A percentile compares a stretch with the other conserved stretches of the same genome.
These are phyloP conservation scores for Fomitopsis schrenkii DNA, from an alignment of 1,284 basidiomycete species.

Conservation along the genomic window DNA sequence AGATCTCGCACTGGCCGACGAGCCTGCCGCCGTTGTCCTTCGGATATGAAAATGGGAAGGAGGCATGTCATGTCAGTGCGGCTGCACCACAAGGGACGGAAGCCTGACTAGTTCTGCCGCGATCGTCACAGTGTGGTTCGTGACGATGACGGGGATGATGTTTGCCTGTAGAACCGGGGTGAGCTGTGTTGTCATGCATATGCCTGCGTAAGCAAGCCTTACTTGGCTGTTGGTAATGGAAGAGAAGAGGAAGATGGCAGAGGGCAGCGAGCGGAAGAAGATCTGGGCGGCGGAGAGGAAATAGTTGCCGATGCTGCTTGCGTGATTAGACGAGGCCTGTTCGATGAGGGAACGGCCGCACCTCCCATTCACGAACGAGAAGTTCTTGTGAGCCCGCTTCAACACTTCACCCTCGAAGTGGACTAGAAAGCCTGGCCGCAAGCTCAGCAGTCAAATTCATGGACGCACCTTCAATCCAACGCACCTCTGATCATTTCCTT, in stretches of 20 bases:
- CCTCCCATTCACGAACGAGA: slow-evolving; percentile 87
- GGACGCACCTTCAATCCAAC: too few relatives aligned
- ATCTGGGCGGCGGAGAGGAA: slow-evolving; percentile 83
- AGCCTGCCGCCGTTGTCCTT: slow-evolving; percentile 78
- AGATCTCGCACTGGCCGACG: slow-evolving; percentile 96
- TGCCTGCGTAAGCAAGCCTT: not conserved
- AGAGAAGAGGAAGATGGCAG: slow-evolving; percentile 94
- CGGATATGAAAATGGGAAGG: not conserved
- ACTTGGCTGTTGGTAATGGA: slow-evolving; percentile 81
- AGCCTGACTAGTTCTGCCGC: slow-evolving; percentile 84
- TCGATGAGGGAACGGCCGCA: slow-evolving; percentile 22
- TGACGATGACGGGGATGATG: slow-evolving; percentile 89
- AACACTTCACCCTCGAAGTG: slow-evolving; percentile 88
- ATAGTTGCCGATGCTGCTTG: slow-evolving; percentile 77
- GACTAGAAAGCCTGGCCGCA: slow-evolving; percentile 74
- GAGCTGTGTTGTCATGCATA: not conserved
- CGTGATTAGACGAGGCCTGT: not conserved
- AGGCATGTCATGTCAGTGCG: slow-evolving; percentile 4
- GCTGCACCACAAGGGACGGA: slow-evolving; percentile 4
- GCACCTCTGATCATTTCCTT: slow-evolving; percentile 87
- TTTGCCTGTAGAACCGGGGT: slow-evolving; percentile 48
- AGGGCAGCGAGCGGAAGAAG: slow-evolving; percentile 88
- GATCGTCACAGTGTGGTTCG: slow-evolving; percentile 96
- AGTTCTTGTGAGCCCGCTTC: slow-evolving; percentile 86
- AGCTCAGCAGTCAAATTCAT: not conserved